Evolutionary conservation across 164 flowering plant species (phyloP).

Genomic region (Stephania japonica): DNA sequence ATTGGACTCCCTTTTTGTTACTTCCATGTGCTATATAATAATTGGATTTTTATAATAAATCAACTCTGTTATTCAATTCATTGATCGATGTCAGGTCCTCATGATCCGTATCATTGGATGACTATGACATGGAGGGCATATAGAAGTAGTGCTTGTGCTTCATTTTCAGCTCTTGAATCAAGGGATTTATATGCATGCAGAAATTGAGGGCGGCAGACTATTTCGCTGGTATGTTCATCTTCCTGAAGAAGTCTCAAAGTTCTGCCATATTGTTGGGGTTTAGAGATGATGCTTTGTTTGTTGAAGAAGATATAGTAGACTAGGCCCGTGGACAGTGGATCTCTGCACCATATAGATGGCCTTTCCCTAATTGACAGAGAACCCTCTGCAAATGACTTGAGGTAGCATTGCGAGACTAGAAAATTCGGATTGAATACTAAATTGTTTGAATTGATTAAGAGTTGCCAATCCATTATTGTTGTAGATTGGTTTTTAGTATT

Average conservation of each 20-base stretch:
- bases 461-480: too few relatives aligned
- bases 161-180: background rate
- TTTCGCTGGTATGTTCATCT: background rate
- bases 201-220: background rate
- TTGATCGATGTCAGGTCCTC: too few relatives aligned
- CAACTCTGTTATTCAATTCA: too few relatives aligned
- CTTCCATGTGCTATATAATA: too few relatives aligned
- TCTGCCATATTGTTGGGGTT: background rate
- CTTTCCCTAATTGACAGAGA: background rate
- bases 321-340: background rate
- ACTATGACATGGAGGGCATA: background rate
- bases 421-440: background rate
- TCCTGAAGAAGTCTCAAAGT: background rate
- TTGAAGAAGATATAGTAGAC: background rate
- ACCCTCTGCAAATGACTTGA: background rate
- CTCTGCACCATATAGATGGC: background rate
- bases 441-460: background rate
- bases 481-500: too few relatives aligned
- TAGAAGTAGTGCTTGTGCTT: background rate
- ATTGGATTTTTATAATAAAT: too few relatives aligned
- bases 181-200: background rate
- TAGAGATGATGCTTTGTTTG: background rate
- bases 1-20: too few relatives aligned
- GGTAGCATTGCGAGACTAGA: too few relatives aligned
- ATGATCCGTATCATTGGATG: background rate